These are phyloP conservation scores for Trypanosomatidae sp. DNA, from an alignment of 208 protist species.

Conservation along the genomic window DNA sequence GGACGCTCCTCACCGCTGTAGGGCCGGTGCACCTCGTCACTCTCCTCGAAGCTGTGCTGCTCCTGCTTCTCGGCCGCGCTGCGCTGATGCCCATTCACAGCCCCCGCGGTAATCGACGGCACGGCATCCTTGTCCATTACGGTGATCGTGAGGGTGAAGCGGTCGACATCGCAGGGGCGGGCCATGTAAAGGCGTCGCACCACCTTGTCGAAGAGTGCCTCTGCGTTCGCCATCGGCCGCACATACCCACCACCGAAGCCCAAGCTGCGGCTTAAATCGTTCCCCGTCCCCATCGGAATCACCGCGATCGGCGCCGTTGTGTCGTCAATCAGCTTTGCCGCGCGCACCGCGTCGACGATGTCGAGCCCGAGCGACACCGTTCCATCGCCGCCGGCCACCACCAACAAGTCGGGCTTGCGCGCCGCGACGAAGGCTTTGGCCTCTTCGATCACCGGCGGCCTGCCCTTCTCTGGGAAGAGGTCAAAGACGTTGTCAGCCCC, in stretches of 20 bases:
- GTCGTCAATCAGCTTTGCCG: constrained; percentile 25
- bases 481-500: constrained; percentile 49
- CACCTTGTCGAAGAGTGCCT: constrained; percentile 35
- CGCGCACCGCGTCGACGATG: constrained; percentile 44
- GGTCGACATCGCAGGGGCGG: constrained; percentile 34
- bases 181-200: constrained; percentile 19
- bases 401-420: constrained; percentile 36
- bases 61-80: no score
- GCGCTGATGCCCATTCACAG: not conserved
- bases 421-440: constrained; percentile 42
- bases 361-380: constrained; percentile 58
- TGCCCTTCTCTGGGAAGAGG: constrained; percentile 38
- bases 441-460: constrained; percentile 38
- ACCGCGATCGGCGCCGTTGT: constrained; percentile 31
- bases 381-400: constrained; percentile 66
- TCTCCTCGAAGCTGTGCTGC: no score
- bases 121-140: no score
- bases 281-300: constrained; percentile 72
- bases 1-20: no score
- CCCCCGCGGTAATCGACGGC: no score
- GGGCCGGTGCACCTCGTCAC: no score
- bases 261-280: constrained; percentile 64
- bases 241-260: constrained; percentile 67
- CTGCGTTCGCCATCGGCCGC: constrained; percentile 35
- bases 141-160: constrained; percentile 33